phyloP scores from a whole-genome alignment of 169 alveolate genomes.

The Plasmodium blacklocki region DNA sequence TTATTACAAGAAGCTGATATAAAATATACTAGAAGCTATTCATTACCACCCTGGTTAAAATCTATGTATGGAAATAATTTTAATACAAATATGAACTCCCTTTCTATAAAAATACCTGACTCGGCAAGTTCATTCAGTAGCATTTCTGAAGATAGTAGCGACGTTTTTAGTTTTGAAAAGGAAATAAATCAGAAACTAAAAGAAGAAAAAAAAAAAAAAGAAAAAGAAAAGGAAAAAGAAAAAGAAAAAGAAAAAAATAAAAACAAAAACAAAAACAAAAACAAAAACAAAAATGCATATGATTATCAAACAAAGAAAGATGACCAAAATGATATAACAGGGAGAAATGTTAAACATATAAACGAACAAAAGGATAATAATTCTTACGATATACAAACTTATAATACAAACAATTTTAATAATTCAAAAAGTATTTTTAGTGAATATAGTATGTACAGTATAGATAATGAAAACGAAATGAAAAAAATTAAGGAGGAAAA shows the following conservation, averaged over 20 bases:
- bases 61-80: slow-evolving; percentile 46
- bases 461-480: slow-evolving; percentile 24
- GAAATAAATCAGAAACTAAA: slow-evolving; percentile 51
- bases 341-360: not conserved
- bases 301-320: not conserved
- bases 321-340: not conserved
- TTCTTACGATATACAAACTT: not conserved
- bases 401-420: slow-evolving; percentile 2
- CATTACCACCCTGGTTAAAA: slow-evolving; percentile 72
- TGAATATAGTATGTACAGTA: slow-evolving; percentile 12
- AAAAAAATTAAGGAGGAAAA: slow-evolving; percentile 32
- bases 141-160: slow-evolving; percentile 52
- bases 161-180: slow-evolving; percentile 54
- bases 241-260: not conserved
- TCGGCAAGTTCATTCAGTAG: slow-evolving; percentile 47
- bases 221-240: slow-evolving; percentile 11
- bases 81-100: slow-evolving; percentile 9
- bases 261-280: not conserved
- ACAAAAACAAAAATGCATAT: not conserved
- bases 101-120: slow-evolving; percentile 53
- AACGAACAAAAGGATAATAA: not conserved
- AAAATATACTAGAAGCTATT: slow-evolving; percentile 57
- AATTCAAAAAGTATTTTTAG: slow-evolving; percentile 9
- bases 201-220: slow-evolving; percentile 33
- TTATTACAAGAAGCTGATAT: slow-evolving; percentile 67